Percentiles rank a stretch among this genome's conserved stretches.
Conservation (phyloP, 805 yeast genomes). For the Ogataea thermomethanolica region DNA sequence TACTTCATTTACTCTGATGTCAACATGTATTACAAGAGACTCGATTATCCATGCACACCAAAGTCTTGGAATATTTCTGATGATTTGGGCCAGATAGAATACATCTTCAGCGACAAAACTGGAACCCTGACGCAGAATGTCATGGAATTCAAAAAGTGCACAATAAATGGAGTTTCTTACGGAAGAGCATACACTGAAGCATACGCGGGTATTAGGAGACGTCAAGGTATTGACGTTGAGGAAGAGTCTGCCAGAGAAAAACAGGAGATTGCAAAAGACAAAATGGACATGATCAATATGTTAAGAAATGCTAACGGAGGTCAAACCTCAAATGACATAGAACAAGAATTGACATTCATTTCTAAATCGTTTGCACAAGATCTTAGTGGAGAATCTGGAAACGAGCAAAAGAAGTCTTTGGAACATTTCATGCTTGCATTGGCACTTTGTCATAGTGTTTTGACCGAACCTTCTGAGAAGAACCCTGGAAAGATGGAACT, state of each 20-base stretch:
- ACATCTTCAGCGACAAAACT: conserved; percentile 79
- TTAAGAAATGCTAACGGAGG: conserved; percentile 37
- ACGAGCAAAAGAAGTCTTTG: conserved; percentile 51
- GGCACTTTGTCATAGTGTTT: conserved; percentile 76
- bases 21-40: conserved; percentile 59
- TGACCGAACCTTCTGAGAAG: conserved; percentile 62
- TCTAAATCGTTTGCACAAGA: conserved; percentile 66
- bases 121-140: conserved; percentile 82
- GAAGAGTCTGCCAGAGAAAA: conserved; percentile 52
- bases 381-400: conserved; percentile 49
- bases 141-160: conserved; percentile 82
- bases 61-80: conserved; percentile 84
- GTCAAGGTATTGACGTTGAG: conserved; percentile 75
- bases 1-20: conserved; percentile 76
- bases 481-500: conserved; percentile 53
- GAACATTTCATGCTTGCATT: conserved; percentile 76
- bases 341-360: conserved; percentile 60
- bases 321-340: conserved; percentile 37
- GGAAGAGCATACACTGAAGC: conserved; percentile 86
- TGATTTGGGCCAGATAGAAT: conserved; percentile 83
- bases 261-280: conserved; percentile 54
- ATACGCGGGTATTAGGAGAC: conserved; percentile 68
- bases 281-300: conserved; percentile 51
- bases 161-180: conserved; percentile 67
- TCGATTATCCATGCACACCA: conserved; percentile 82